Evolutionary conservation across 1,284 basidiomycete genomes (phyloP), one percentile per base, ranked within the genome.

Genomic region (Austroboletus novae-zelandiae): DNA sequence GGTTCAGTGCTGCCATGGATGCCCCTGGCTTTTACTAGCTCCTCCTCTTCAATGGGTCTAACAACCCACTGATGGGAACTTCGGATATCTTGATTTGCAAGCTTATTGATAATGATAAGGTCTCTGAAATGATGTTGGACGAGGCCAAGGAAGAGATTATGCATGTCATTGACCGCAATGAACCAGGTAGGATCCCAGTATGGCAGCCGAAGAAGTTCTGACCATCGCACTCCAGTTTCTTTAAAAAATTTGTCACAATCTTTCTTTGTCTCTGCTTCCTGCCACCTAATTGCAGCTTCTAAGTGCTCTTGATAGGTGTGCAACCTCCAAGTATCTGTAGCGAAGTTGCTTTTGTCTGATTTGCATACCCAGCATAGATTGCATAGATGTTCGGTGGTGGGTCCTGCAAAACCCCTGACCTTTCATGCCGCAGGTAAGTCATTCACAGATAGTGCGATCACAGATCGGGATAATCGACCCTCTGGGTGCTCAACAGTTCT

Each of bases 81-180:
- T n/a, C n/a, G n/a, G n/a, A n/a, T n/a, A n/a, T n/a, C n/a, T n/a
- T n/a, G n/a, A n/a, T n/a, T n/a, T n/a, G n/a, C n/a, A n/a, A n/a
- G n/a, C n/a, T n/a, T n/a, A n/a, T n/a, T n/a, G n/a, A n/a, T n/a
- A n/a, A n/a, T n/a, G n/a, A n/a, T n/a, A n/a, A n/a, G n/a, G n/a
- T n/a, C n/a, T n/a, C n/a, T n/a, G n/a, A n/a, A n/a, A n/a, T n/a
- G n/a, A n/a, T n/a, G n/a, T n/a, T n/a, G 32, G 11, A 34, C 32
- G 4, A 34, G 32, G 5, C 32, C 32, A 37, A 68, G 61, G 48
- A 66, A 65, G 0, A 74, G 55, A 27, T 61, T 64, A 40, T 75
- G 73, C 72, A 75, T 75, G 0, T 61, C 35, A 32, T 75, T 67
- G 7, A 74, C 51, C 0, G 70, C 52, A 0, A 68, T 31, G 29